Evolutionary conservation across 306 rosid species (phyloP).

Genomic region (Malus sieversii): DNA sequence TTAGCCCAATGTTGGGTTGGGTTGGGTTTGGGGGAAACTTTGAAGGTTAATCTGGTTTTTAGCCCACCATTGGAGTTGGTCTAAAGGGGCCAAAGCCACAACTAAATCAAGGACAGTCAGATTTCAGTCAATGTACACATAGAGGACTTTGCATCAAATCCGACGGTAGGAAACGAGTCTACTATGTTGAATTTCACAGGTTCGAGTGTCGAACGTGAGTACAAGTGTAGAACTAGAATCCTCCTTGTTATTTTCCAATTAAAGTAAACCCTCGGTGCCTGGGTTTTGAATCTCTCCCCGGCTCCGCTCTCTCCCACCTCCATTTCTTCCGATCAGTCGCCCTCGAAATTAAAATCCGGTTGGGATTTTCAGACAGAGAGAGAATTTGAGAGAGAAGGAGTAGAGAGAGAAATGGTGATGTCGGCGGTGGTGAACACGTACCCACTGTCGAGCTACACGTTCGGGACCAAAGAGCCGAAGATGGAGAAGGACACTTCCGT

Average conservation of each 20-base stretch:
- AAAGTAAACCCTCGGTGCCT: not conserved
- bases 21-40: too few relatives aligned
- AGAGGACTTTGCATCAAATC: not conserved
- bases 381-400: not conserved
- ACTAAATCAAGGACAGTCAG: not conserved
- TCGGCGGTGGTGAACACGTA: slow-evolving; percentile 89
- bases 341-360: not conserved
- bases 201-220: not conserved
- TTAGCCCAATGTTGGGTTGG: too few relatives aligned
- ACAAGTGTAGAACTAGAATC: not conserved
- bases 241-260: not conserved
- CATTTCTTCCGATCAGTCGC: not conserved
- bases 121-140: not conserved
- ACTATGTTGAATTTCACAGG: not conserved
- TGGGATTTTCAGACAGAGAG: not conserved
- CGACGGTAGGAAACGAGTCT: not conserved
- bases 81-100: not conserved
- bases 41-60: too few relatives aligned
- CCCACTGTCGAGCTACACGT: slow-evolving; percentile 95
- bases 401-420: slow-evolving; percentile 38
- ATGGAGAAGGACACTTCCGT: slow-evolving; percentile 99
- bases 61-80: too few relatives aligned
- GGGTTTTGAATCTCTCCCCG: slow-evolving; percentile 2
- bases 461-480: slow-evolving; percentile 98
- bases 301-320: not conserved